Percentiles rank a stretch among this genome's conserved stretches.
Conservation (phyloP, 768 basidiomycete species). For the Hydnum rufescens region DNA sequence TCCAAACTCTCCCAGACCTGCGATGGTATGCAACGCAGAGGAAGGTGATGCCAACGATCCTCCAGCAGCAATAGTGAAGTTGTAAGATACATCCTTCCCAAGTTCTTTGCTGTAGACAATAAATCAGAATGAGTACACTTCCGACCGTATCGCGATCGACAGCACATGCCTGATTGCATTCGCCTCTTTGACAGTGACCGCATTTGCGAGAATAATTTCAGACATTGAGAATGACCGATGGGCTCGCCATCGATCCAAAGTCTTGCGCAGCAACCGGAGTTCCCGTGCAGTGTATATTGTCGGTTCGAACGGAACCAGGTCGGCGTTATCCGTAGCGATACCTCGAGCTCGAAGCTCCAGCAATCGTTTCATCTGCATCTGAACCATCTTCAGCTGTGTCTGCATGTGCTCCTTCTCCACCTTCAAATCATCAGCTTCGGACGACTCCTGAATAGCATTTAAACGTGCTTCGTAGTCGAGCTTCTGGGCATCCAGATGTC, state of each 20-base stretch:
- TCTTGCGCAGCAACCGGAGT: constrained; percentile 61
- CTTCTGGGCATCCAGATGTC: constrained; percentile 36
- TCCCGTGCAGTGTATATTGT: constrained; percentile 68
- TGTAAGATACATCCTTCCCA: constrained; percentile 71
- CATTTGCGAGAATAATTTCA: constrained; percentile 65
- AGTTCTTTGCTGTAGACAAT: constrained; percentile 49
- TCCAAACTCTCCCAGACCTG: constrained; percentile 78
- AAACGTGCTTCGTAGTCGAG: constrained; percentile 39
- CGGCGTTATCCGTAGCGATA: constrained; percentile 33
- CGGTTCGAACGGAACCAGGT: constrained; percentile 49
- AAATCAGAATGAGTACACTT: constrained; percentile 3
- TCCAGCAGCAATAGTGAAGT: constrained; percentile 79
- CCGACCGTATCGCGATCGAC: not conserved
- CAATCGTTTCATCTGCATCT: constrained; percentile 62
- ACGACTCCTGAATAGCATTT: constrained; percentile 28
- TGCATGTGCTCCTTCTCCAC: constrained; percentile 89
- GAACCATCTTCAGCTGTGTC: constrained; percentile 62
- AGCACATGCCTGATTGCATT: constrained; percentile 64
- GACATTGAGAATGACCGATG: constrained; percentile 84
- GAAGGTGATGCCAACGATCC: constrained; percentile 56
- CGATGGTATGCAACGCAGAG: constrained; percentile 71
- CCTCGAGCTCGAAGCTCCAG: constrained; percentile 59
- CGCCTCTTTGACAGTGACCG: constrained; percentile 80
- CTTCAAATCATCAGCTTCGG: constrained; percentile 68
- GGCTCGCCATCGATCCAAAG: constrained; percentile 67